phyloP scores from a whole-genome alignment of 2,329 filamentous ascomycete genomes.

The Shiraia bambusicola region DNA sequence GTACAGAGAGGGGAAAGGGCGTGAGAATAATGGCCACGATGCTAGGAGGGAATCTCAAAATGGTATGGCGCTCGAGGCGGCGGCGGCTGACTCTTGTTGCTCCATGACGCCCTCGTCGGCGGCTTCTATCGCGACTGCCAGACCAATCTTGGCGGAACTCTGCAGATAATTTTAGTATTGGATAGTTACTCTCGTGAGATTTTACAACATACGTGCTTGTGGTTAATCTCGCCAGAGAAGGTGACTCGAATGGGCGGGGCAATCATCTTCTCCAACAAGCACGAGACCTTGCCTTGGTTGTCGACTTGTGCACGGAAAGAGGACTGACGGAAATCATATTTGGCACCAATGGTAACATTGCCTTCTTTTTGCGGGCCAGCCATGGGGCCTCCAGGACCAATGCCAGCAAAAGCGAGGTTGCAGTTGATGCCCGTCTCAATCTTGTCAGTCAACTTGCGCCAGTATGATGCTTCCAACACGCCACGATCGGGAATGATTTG shows the following conservation, averaged over 20 bases:
- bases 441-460: conserved; percentile 88
- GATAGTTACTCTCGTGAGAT: not conserved
- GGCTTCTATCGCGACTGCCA: conserved; percentile 72
- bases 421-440: conserved; percentile 95
- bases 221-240: conserved; percentile 95
- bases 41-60: conserved; percentile 36
- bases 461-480: conserved; percentile 82
- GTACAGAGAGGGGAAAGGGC: conserved; percentile 45
- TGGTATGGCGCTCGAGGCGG: conserved; percentile 39
- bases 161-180: conserved; percentile 46
- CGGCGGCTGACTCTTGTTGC: conserved; percentile 39
- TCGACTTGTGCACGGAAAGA: conserved; percentile 96
- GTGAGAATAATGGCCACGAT: conserved; percentile 37
- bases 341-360: conserved; percentile 85
- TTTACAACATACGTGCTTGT: conserved; percentile 75
- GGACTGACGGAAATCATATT: conserved; percentile 96
- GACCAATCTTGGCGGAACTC: conserved; percentile 93
- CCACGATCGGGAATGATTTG: conserved; percentile 88
- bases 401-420: conserved; percentile 76
- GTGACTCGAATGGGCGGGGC: conserved; percentile 90
- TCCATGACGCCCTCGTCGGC: conserved; percentile 46
- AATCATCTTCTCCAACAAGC: conserved; percentile 92
- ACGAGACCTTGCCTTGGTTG: conserved; percentile 89
- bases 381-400: conserved; percentile 63
- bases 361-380: conserved; percentile 78